Percentiles rank a stretch among this genome's conserved stretches.
phyloP scores from a whole-genome alignment of 1,284 basidiomycete genomes.

The Puccinia hordei region DNA sequence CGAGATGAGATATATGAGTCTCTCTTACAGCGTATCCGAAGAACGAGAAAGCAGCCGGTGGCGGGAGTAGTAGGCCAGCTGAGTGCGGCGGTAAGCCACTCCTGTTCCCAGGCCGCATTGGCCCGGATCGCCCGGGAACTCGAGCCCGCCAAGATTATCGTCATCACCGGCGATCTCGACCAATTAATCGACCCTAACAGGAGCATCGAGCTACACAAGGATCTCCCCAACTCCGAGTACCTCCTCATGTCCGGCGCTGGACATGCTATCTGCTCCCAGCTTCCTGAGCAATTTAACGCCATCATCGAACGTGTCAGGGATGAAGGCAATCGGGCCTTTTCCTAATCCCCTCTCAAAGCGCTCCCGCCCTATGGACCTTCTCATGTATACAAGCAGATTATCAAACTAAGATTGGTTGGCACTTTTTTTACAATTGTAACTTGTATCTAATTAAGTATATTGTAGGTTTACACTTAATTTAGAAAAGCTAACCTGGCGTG shows the following conservation, averaged over 20 bases:
- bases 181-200: conserved; percentile 67
- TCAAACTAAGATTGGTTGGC: no score
- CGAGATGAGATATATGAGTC: not conserved
- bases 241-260: conserved; percentile 69
- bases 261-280: conserved; percentile 70
- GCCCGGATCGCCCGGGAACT: conserved; percentile 66
- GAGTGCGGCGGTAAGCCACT: conserved; percentile 62
- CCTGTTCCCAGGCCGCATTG: conserved; percentile 67
- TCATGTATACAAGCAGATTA: not conserved
- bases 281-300: conserved; percentile 65
- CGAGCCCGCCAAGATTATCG: conserved; percentile 61
- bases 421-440: not conserved
- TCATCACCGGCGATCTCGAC: conserved; percentile 76
- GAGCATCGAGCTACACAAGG: conserved; percentile 66
- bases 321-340: conserved; percentile 63
- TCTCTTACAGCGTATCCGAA: not conserved
- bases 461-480: no score
- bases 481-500: no score
- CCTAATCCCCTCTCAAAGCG: not conserved
- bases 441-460: no score
- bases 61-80: conserved; percentile 26
- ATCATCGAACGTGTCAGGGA: conserved; percentile 66
- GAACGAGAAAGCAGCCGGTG: not conserved
- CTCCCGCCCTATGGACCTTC: not conserved
- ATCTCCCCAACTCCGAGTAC: conserved; percentile 72